Evolutionary conservation across 1,284 basidiomycete genomes (phyloP), one percentile per base, ranked within the genome.

Genomic region (Cryptococcus sp.): DNA sequence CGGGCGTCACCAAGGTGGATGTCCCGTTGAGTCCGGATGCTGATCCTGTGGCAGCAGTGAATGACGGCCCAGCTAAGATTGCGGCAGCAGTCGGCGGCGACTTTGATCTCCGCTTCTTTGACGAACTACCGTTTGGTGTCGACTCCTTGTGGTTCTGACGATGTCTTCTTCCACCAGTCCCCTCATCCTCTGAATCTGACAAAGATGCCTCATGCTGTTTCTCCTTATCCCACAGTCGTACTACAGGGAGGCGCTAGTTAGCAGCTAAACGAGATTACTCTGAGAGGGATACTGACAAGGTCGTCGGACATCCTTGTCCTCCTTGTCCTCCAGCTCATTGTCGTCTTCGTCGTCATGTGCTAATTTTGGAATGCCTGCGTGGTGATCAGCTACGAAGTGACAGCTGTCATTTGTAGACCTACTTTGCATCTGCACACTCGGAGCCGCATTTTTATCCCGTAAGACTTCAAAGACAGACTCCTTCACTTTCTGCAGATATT

Each of bases 401-500:
- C 41, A 39, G 15, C 26, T 34, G 22, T 20, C 26, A 23, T 19
- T 8, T 26, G 2, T 5, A 17, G n/a, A 75, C 82, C 52, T 69
- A 91, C 91, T 86, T 68, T 85, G 82, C 85, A 93, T 88, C 67
- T 93, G 93, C 6, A 95, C 89, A 73, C 92, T 89, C 0, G 93
- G 94, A 15, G 93, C 92, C 1, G 89, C 89, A 7, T 88, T 88
- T 54, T 87, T 84, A 62, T 90, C 86, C 60, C 91, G 82, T 62
- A 98, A 77, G 67, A 95, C 89, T 68, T 98, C 93, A 78, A 98
- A 86, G 5, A 97, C 91, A 51, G 94, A 91, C 55, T 86, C 85
- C 76, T 91, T 93, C 62, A 98, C 87, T 60, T 95, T 91, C 54
- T 96, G 90, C 50, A 99, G 82, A 74, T 99, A 99, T 65, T 90